A percentile compares a stretch with the other conserved stretches of the same genome.
phyloP scores from a whole-genome alignment of 2,329 filamentous ascomycete genomes.

The Amauroascus niger region DNA sequence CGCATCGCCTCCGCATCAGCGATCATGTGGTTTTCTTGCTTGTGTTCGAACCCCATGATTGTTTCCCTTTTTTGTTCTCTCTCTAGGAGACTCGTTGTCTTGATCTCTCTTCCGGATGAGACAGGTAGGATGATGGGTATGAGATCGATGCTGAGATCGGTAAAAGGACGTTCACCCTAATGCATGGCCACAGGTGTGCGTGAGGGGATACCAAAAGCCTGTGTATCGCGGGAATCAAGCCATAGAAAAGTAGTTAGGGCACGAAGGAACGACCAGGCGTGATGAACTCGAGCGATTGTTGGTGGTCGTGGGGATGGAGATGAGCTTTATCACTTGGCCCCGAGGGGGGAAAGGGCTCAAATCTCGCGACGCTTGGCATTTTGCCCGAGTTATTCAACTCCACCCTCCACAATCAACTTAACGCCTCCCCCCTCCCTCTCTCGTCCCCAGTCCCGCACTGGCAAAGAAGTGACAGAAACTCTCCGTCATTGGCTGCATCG shows the following conservation, averaged over 20 bases:
- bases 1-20: constrained; percentile 9
- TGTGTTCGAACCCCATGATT: constrained; percentile 2
- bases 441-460: not conserved
- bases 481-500: not conserved
- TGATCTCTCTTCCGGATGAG: not conserved
- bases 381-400: not conserved
- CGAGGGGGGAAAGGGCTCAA: too few relatives aligned
- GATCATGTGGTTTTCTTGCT: constrained; percentile 8
- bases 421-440: not conserved
- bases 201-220: not conserved
- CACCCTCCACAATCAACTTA: too few relatives aligned
- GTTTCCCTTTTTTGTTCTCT: not conserved
- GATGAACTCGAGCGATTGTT: not conserved
- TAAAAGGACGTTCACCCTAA: too few relatives aligned
- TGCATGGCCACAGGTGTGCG: not conserved
- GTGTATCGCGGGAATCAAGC: not conserved
- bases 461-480: not conserved
- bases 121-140: too few relatives aligned
- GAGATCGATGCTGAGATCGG: too few relatives aligned
- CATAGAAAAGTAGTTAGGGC: not conserved
- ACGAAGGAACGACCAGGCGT: not conserved
- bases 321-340: constrained; percentile 5
- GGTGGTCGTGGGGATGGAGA: not conserved
- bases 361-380: not conserved
- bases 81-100: too few relatives aligned